Base-by-base conservation (phyloP, 306 rosid genomes). In the Vicia sativa region DNA sequence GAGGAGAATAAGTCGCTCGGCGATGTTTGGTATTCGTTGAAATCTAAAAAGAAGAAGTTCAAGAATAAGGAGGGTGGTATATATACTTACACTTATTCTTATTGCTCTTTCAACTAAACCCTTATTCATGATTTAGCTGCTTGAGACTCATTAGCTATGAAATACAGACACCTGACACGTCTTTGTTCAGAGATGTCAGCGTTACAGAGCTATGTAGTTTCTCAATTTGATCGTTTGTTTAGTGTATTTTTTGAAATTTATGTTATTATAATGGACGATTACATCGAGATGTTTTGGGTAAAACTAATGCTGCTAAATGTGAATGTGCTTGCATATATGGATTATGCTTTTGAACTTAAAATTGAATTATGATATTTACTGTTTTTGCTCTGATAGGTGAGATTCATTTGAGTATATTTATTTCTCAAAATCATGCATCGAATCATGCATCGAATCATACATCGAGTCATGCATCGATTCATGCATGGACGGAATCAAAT, bases 1-100 rank as follows among this genome's bases (percentile, higher is more conserved):
- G 84, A 85, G 45, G 85, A 67, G 12, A 74, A 54, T 62, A 86
- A 88, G 55, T 90, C 86, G 29, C 83, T 88, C 71, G 86, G 84
- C 64, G 68, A 85, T 59, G 67, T 77, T 56, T 93, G 98, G 98
- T 80, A 87, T 76, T 56, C 91, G 82, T 80, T 92, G 78, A 85
- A 75, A 55, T 85, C 96, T 71, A 92, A 85, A 75, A 81, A 48
- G 54, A 86, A 86, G 65, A 90, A 83, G 79, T 70, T 77, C 80
- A 87, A 86, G 84, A 80, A 75, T 79, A 84, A 80, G 82, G 88
- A 83, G 59, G 88, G 96, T 78, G 98, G 98, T 92, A 84, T 65
- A 76, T 19, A 10, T 41, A 41, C 12, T 67, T 60, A 15, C 49
- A 23, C 49, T 43, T 42, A 28, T 3, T 28, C 3, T 26, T 46